Conservation (phyloP, 495 filamentous ascomycete genomes). For the Parathielavia hyrcaniae region DNA sequence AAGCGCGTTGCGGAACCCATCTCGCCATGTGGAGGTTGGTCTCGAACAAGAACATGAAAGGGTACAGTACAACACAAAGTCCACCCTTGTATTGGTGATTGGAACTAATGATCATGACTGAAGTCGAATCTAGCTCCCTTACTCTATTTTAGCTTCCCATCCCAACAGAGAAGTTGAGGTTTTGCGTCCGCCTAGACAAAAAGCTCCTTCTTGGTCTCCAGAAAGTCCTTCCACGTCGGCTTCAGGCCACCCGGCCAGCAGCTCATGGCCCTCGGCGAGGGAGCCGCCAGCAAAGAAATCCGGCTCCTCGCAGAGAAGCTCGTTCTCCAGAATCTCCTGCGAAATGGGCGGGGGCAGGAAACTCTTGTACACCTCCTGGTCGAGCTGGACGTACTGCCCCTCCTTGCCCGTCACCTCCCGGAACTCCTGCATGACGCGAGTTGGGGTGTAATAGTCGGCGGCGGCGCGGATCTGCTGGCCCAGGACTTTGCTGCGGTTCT, state of each 20-base stretch:
- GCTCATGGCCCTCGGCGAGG: background rate
- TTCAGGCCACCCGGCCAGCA: background rate
- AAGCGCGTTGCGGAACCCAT: too few species aligned
- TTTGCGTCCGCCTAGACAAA: background rate
- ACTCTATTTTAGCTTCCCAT: too few species aligned
- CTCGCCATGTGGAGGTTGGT: too few species aligned
- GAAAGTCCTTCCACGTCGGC: constrained; percentile 7
- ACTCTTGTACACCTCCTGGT: constrained; percentile 33
- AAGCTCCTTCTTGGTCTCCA: background rate
- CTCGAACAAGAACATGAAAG: too few species aligned
- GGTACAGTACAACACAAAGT: too few species aligned
- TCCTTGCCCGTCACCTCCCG: constrained; percentile 39
- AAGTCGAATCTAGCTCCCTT: too few species aligned
- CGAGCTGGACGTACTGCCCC: constrained; percentile 42
- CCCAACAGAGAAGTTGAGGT: too few species aligned
- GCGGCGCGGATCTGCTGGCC: constrained; percentile 43
- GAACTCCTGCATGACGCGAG: constrained; percentile 34
- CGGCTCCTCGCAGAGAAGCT: constrained; percentile 1
- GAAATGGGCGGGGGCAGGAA: constrained; percentile 23
- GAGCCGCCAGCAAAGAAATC: background rate
- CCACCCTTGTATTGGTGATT: too few species aligned
- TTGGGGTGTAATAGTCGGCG: constrained; percentile 32
- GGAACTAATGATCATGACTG: too few species aligned
- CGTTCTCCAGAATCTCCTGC: constrained; percentile 3
- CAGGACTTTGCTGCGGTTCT: constrained; percentile 44